Evolutionary conservation across 2,329 filamentous ascomycete genomes (phyloP).

Genomic region (Nectriaceae sp.): DNA sequence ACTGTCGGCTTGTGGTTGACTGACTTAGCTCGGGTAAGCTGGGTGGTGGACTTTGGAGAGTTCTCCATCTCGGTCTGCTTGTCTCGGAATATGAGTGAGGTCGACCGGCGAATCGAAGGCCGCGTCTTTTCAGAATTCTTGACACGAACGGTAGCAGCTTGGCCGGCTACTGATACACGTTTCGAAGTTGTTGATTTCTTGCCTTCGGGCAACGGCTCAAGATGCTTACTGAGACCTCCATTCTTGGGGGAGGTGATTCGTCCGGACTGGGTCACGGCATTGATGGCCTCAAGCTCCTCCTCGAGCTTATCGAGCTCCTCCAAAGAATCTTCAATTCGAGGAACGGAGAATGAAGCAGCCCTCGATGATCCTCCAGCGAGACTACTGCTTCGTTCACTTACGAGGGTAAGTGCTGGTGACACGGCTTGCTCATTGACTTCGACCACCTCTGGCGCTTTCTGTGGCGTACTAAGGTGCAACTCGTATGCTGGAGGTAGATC

Average conservation of each 20-base stretch:
- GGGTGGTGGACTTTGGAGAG: conserved; percentile 14
- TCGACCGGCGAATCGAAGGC: conserved; percentile 44
- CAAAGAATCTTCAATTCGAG: conserved; percentile 64
- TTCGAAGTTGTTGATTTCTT: conserved; percentile 20
- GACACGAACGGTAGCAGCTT: conserved; percentile 43
- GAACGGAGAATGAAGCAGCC: conserved; percentile 35
- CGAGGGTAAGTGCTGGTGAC: conserved; percentile 34
- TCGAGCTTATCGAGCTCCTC: conserved; percentile 64
- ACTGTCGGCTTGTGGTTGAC: conserved; percentile 12
- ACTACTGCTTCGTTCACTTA: conserved; percentile 34
- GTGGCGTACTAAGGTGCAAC: conserved; percentile 19
- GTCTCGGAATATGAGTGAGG: conserved; percentile 41
- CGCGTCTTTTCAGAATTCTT: conserved; percentile 41
- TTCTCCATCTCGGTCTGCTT: conserved; percentile 17
- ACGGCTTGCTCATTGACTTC: conserved; percentile 33
- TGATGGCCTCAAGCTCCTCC: conserved; percentile 59
- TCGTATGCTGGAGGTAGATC: conserved; percentile 27
- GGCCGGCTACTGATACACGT: conserved; percentile 32
- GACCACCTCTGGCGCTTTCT: conserved; percentile 33
- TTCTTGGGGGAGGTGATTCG: conserved; percentile 33
- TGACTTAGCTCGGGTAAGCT: conserved; percentile 22
- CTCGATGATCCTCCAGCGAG: conserved; percentile 37
- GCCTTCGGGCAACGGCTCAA: conserved; percentile 18
- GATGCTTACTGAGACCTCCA: conserved; percentile 10
- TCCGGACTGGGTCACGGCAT: conserved; percentile 38